Conservation (phyloP, 208 protist species). For the Leishmania arabica region DNA sequence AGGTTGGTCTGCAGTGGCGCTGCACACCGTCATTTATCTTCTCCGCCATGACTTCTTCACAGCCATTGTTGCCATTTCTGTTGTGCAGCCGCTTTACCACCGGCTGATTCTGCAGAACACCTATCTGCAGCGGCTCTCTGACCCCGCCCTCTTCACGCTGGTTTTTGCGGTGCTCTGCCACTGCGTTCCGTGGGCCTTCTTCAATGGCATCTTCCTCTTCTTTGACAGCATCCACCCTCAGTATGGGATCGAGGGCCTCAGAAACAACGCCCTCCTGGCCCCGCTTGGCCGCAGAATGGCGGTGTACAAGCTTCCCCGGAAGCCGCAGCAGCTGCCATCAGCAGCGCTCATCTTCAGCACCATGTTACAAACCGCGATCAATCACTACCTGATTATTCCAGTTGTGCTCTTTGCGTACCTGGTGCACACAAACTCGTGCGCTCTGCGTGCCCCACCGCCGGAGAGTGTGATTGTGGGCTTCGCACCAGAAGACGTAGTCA, state of each 20-base stretch:
- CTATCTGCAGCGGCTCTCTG: conserved; percentile 16
- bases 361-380: conserved; percentile 23
- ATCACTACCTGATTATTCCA: conserved; percentile 37
- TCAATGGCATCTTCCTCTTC: conserved; percentile 45
- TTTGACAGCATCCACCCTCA: conserved; percentile 41
- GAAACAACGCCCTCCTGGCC: conserved; percentile 15
- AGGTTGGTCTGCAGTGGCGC: conserved; percentile 10
- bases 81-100: conserved; percentile 41
- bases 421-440: conserved; percentile 16
- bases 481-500: conserved; percentile 11
- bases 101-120: conserved; percentile 23
- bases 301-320: conserved; percentile 38
- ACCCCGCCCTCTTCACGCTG: conserved; percentile 28
- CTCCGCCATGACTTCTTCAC: conserved; percentile 31
- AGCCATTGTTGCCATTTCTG: conserved; percentile 25
- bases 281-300: conserved; percentile 34
- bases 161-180: conserved; percentile 41
- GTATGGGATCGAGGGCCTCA: conserved; percentile 24
- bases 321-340: conserved; percentile 35
- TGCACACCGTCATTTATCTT: conserved; percentile 33
- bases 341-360: conserved; percentile 24
- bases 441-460: conserved; percentile 23
- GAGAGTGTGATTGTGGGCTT: conserved; percentile 33
- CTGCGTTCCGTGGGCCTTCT: conserved; percentile 38
- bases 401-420: conserved; percentile 16